Evolutionary conservation across 345 rosid species (phyloP), one percentile per base, ranked within the genome.

Genomic region (Heritiera littoralis): DNA sequence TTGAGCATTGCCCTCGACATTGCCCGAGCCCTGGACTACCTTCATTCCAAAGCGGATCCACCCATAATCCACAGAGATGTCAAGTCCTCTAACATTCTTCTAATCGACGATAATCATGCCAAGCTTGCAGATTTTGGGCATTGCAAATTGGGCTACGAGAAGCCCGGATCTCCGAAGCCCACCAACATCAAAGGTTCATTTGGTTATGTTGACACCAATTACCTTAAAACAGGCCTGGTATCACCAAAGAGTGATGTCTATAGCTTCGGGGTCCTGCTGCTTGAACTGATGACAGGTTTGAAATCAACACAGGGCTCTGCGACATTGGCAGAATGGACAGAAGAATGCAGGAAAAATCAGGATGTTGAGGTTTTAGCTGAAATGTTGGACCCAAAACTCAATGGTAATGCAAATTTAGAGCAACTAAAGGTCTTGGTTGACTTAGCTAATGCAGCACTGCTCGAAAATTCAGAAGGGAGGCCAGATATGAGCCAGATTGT

Each of bases 11-110:
- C 91, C 17, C 75, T 85, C 1, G 91, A 86, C 85, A 81, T 86
- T 14, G 91, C 87, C 12, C 78, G 66, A 32, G 87, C 89, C 28
- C 86, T 88, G 10, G 18, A 84, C 32, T 88, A 86, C 85, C 88
- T 84, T 45, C 89, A 84, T 67, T 82, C 86, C 1, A 80, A 79
- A 30, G 86, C 88, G 2, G 85, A 84, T 74, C 86, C 89, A 13
- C 85, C 87, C 30, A 77, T 87, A 56, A 84, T 89, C 77, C 91
- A 87, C 84, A 81, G 91, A 67, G 94, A 92, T 65, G 83, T 89
- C 71, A 91, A 89, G 81, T 90, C 97, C 48, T 87, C 92, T 9
- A 89, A 82, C 60, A 32, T 86, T 68, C 87, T 85, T 71, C 68
- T 86, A 51, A 67, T 84, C 0, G 86, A 84, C 81, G 51, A 80